Conservation (phyloP, 768 basidiomycete species). For the Candolleomyces eurysporus region DNA sequence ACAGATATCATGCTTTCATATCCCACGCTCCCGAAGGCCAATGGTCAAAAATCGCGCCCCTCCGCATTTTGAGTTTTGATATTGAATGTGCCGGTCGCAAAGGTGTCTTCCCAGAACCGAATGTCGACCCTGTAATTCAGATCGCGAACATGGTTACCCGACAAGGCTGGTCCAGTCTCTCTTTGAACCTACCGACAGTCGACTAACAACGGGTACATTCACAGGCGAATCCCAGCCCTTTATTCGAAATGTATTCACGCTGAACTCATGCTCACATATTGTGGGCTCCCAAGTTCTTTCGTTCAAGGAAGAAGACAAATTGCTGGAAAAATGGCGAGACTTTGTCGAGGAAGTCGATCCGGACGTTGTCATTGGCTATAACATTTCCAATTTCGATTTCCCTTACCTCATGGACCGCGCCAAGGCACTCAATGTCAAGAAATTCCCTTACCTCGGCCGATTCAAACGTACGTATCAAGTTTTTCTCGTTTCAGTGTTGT, state of each 20-base stretch:
- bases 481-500: not conserved
- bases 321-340: slow-evolving; percentile 85
- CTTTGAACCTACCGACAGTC: not conserved
- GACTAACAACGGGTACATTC: slow-evolving; percentile 3
- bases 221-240: slow-evolving; percentile 90
- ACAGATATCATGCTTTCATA: slow-evolving; percentile 79
- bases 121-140: slow-evolving; percentile 92
- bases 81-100: slow-evolving; percentile 98
- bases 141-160: slow-evolving; percentile 99
- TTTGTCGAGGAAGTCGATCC: slow-evolving; percentile 91
- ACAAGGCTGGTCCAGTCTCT: slow-evolving; percentile 62
- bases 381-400: slow-evolving; percentile 91
- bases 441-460: slow-evolving; percentile 75
- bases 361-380: slow-evolving; percentile 96
- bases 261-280: slow-evolving; percentile 92
- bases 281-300: slow-evolving; percentile 96
- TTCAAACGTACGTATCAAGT: slow-evolving; percentile 54
- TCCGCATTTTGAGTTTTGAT: slow-evolving; percentile 95
- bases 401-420: slow-evolving; percentile 95
- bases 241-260: slow-evolving; percentile 93
- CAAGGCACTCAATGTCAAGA: slow-evolving; percentile 65
- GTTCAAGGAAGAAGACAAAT: slow-evolving; percentile 67
- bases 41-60: slow-evolving; percentile 90
- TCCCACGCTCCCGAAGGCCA: slow-evolving; percentile 90
- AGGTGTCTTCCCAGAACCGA: slow-evolving; percentile 93